phyloP scores from a whole-genome alignment of 306 rosid genomes.

The Psophocarpus tetragonolobus region DNA sequence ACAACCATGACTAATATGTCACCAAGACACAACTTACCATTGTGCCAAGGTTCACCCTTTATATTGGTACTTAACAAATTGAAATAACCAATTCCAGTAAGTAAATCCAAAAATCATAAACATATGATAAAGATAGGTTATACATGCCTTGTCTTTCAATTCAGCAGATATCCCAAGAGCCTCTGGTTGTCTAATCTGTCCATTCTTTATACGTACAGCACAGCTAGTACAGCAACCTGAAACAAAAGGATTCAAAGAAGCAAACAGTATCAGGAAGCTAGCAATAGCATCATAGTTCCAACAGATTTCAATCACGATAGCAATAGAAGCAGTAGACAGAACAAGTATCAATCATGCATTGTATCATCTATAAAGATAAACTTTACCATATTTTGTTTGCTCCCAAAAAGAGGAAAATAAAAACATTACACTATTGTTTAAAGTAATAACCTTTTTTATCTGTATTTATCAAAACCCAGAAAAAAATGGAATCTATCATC shows the following conservation, averaged over 20 bases:
- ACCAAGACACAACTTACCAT: no score
- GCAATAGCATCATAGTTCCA: constrained; percentile 22
- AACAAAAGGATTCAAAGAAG: constrained; percentile 28
- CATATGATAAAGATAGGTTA: neutral
- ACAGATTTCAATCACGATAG: constrained; percentile 1
- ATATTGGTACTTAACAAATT: constrained; percentile 22
- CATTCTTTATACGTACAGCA: constrained; percentile 91
- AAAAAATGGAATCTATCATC: neutral
- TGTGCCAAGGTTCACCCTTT: no score
- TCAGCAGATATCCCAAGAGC: constrained; percentile 97
- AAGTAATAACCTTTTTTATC: neutral
- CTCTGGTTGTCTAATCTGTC: constrained; percentile 90
- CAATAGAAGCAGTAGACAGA: neutral
- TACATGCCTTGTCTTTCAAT: constrained; percentile 69
- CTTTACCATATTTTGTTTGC: neutral
- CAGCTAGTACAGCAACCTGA: constrained; percentile 99
- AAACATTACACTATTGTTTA: neutral
- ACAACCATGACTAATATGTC: no score
- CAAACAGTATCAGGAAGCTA: neutral
- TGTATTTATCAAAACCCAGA: neutral
- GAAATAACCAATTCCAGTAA: constrained; percentile 20
- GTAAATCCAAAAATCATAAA: neutral
- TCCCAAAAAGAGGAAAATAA: neutral
- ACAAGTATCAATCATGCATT: constrained; percentile 4
- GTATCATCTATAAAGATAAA: constrained; percentile 2